Evolutionary conservation across 1,284 basidiomycete genomes (phyloP).

Genomic region (Singerocomus inundabilis): DNA sequence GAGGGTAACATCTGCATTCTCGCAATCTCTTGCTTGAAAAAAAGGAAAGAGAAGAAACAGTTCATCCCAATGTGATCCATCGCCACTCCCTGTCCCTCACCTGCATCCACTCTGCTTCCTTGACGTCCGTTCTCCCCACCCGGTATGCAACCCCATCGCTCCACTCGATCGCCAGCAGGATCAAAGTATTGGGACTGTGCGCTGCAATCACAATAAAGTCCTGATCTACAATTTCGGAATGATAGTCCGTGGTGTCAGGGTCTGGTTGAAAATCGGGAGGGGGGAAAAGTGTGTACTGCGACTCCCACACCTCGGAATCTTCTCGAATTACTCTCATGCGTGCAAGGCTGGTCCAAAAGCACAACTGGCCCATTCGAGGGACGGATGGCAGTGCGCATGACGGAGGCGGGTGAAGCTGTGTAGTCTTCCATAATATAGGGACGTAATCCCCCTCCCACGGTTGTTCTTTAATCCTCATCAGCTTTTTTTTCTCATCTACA

Average conservation of each 20-base stretch:
- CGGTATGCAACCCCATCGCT: conserved; percentile 19
- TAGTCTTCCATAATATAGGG: background rate
- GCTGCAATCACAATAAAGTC: conserved; percentile 22
- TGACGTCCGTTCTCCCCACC: conserved; percentile 2
- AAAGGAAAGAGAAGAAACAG: no score
- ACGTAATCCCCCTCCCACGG: background rate
- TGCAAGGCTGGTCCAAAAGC: conserved; percentile 18
- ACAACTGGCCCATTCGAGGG: conserved; percentile 5
- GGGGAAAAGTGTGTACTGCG: background rate
- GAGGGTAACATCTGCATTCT: no score
- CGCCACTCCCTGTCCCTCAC: conserved; percentile 21
- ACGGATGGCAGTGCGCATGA: background rate
- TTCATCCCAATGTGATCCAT: conserved; percentile 17
- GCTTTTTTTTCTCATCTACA: conserved; percentile 1
- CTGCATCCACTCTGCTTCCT: conserved; percentile 2
- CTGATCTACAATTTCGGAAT: conserved; percentile 10
- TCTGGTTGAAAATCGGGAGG: background rate
- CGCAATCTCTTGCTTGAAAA: no score
- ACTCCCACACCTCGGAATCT: background rate
- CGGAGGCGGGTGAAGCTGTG: background rate
- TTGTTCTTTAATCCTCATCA: conserved; percentile 9
- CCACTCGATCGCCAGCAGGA: conserved; percentile 22
- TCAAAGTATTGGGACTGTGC: background rate
- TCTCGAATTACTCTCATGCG: conserved; percentile 4
- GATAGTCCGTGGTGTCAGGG: background rate